phyloP scores from a whole-genome alignment of 306 rosid genomes.

The Castanea mollissima region DNA sequence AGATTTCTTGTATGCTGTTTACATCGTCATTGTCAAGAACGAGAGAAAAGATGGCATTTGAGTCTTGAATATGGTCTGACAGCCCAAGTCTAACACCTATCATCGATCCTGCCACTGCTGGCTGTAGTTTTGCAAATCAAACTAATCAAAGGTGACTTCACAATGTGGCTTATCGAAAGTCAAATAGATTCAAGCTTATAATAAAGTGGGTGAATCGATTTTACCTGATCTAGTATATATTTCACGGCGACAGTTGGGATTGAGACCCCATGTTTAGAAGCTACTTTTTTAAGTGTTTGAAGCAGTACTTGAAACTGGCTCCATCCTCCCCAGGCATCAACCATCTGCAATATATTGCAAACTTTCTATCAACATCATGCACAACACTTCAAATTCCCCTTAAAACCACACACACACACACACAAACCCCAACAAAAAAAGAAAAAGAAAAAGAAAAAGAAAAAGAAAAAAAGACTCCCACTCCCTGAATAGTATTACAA shows the following conservation, averaged over 20 bases:
- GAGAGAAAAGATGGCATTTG: constrained; percentile 74
- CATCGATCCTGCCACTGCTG: constrained; percentile 96
- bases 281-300: constrained; percentile 74
- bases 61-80: constrained; percentile 79
- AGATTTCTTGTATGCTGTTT: constrained; percentile 69
- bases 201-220: constrained; percentile 10
- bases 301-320: constrained; percentile 77
- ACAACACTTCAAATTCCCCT: constrained; percentile 7
- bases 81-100: constrained; percentile 91
- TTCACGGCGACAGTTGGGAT: constrained; percentile 82
- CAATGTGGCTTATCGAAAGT: not conserved
- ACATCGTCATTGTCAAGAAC: constrained; percentile 79
- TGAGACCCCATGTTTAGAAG: constrained; percentile 75
- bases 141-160: constrained; percentile 6
- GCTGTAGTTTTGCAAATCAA: constrained; percentile 49
- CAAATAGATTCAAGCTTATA: not conserved
- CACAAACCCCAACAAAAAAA: no score
- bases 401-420: no score
- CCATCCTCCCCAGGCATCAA: constrained; percentile 99
- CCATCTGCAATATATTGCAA: constrained; percentile 56
- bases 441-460: not conserved
- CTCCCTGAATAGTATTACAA: not conserved
- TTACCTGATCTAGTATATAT: constrained; percentile 81
- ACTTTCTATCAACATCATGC: constrained; percentile 1
- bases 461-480: not conserved